These are phyloP conservation scores for Chaetomium sp. DNA, from an alignment of 2,329 filamentous ascomycete species.

Conservation along the genomic window DNA sequence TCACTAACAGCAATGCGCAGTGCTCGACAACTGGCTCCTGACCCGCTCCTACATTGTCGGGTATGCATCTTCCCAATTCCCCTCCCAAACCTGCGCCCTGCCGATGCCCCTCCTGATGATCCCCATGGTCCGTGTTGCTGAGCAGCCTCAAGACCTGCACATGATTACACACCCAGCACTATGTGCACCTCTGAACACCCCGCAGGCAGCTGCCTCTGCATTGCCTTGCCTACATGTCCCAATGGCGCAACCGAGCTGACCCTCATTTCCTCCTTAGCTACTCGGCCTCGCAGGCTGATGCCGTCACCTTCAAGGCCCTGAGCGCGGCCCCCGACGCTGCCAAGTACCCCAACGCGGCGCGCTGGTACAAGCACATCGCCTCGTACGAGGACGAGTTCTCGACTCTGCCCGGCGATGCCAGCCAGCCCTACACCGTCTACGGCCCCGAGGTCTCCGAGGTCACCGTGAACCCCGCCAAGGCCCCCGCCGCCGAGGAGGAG, in stretches of 20 bases:
- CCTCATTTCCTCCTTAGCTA: conserved; percentile 42
- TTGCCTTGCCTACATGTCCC: background rate
- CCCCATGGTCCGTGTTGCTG: conserved; percentile 86
- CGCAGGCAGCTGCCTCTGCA: background rate
- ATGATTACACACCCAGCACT: conserved; percentile 61
- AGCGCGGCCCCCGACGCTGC: conserved; percentile 71
- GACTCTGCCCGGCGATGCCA: conserved; percentile 85
- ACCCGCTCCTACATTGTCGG: conserved; percentile 37
- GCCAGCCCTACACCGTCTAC: conserved; percentile 86
- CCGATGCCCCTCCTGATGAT: conserved; percentile 61
- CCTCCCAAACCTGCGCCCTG: background rate
- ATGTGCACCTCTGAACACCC: conserved; percentile 68
- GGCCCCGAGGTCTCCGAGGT: conserved; percentile 80
- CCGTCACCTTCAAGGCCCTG: conserved; percentile 90
- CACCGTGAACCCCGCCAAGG: conserved; percentile 83
- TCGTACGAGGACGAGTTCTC: conserved; percentile 92
- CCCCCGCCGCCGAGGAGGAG: conserved; percentile 68
- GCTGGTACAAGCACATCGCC: conserved; percentile 99
- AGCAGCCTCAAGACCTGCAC: conserved; percentile 79
- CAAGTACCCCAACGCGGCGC: conserved; percentile 91
- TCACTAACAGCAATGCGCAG: conserved; percentile 25
- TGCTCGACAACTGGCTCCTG: conserved; percentile 38
- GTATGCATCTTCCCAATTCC: conserved; percentile 28
- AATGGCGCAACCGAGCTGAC: conserved; percentile 13
- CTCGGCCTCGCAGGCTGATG: conserved; percentile 89